A percentile compares a stretch with the other conserved stretches of the same genome.
Conservation (phyloP, 164 flowering plant genomes). For the Echeveria elegans region DNA sequence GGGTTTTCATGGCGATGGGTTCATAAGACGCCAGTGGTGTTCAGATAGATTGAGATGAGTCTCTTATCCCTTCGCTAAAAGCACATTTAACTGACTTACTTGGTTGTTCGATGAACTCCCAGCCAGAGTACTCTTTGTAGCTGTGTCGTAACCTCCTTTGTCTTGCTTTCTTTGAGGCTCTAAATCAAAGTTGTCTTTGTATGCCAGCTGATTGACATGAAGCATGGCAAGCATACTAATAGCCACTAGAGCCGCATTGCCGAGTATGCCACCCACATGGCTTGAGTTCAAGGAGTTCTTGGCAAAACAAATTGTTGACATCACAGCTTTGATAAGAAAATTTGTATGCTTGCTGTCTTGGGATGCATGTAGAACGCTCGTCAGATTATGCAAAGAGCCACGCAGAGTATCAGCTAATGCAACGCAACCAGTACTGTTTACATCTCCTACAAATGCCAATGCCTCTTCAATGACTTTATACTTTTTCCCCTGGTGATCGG, state of each 20-base stretch:
- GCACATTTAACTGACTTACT: too few species aligned
- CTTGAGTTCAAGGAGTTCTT: too few species aligned
- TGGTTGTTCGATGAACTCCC: constrained; percentile 20
- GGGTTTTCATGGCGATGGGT: background rate
- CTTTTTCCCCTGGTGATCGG: too few species aligned
- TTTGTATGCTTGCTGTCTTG: too few species aligned
- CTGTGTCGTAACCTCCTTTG: constrained; percentile 11
- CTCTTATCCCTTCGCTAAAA: constrained; percentile 41
- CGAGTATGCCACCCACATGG: too few species aligned
- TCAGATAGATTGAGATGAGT: background rate
- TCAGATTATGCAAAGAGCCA: constrained; percentile 26
- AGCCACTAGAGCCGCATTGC: constrained; percentile 72
- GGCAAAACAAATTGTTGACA: constrained; percentile 43
- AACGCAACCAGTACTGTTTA: constrained; percentile 36
- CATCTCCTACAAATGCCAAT: constrained; percentile 71
- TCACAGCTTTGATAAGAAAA: constrained; percentile 33
- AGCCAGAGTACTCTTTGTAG: constrained; percentile 13
- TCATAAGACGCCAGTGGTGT: background rate
- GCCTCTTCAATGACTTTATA: constrained; percentile 91
- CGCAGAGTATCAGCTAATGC: constrained; percentile 47
- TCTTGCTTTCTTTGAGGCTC: constrained; percentile 17
- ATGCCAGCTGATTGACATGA: constrained; percentile 37
- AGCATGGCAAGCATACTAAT: constrained; percentile 63
- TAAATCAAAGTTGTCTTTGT: constrained; percentile 18
- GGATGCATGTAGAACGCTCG: constrained; percentile 19